Evolutionary conservation across 768 basidiomycete genomes (phyloP).

Genomic region (Trametes gibbosa): DNA sequence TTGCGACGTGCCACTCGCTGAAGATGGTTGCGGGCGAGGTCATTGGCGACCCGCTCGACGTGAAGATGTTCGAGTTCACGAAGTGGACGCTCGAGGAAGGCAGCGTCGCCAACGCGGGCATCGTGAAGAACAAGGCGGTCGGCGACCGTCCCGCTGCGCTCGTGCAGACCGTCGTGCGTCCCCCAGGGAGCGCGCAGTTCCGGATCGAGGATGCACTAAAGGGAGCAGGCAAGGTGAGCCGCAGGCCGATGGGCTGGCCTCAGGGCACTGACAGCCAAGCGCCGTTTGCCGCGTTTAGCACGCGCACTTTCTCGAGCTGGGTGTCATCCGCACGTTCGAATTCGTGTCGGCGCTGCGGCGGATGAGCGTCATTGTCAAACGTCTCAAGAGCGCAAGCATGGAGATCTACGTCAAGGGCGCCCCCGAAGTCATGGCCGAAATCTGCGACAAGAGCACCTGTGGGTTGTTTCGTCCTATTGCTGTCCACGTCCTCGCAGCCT

Average conservation of each 20-base stretch:
- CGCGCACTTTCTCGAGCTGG: conserved; percentile 94
- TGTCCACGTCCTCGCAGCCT: conserved; percentile 5
- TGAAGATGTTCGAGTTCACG: conserved; percentile 98
- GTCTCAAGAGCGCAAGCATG: conserved; percentile 92
- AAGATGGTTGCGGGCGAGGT: conserved; percentile 84
- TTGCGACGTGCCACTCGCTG: conserved; percentile 95
- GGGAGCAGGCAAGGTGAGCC: conserved; percentile 68
- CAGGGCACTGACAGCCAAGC: too few relatives aligned
- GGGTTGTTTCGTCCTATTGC: conserved; percentile 33
- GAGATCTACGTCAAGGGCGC: conserved; percentile 99
- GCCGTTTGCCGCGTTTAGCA: conserved; percentile 56
- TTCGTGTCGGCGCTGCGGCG: conserved; percentile 90
- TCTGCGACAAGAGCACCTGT: conserved; percentile 93
- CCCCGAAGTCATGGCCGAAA: conserved; percentile 95
- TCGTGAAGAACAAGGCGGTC: conserved; percentile 60
- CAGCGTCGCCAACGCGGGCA: conserved; percentile 61
- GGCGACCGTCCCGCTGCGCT: conserved; percentile 77
- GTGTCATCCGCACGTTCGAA: conserved; percentile 94
- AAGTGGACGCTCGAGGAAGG: conserved; percentile 97
- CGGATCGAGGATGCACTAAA: conserved; percentile 91
- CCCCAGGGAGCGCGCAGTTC: conserved; percentile 90
- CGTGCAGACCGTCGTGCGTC: conserved; percentile 94
- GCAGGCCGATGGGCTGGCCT: too few relatives aligned
- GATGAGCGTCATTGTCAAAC: conserved; percentile 98
- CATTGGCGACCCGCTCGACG: conserved; percentile 95